Base-by-base conservation (phyloP, 495 filamentous ascomycete species). In the Penicillium desertorum region DNA sequence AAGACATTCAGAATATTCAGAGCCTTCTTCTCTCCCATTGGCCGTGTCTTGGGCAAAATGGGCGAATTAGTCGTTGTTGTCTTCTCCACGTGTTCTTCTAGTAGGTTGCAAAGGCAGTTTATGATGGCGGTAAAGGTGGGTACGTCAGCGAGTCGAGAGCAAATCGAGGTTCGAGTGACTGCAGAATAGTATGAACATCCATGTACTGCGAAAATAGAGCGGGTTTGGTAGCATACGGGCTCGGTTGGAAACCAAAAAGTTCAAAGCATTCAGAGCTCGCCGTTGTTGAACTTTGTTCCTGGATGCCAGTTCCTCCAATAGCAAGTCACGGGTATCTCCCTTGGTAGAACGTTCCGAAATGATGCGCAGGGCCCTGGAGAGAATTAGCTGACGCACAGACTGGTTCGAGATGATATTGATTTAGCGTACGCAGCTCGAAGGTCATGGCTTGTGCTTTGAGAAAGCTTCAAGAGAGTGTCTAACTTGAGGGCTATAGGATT, bases 351-450 rank as follows among this genome's bases (percentile, higher is more conserved):
- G 64, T 54, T 80, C 78, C 12, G 72, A 75, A 27, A 83, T 76
- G 1, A 83, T 81, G 14, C 76, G 78, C 39, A 79, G 58, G 29
- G 79, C 75, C 42, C 79, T 81, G 30, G 12, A 11, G 19, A 41
- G 20, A 17, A 34, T 69, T 61, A 69, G 58, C 49, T 12, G 17
- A 25, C 22, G 20, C 17, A 17, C 7, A n/a, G 23, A 16, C 49
- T 14, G 14, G 11, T 20, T 46, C 4, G 30, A 43, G 22, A 42
- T 17, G 1, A 16, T 12, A 54, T 25, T 32, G 30, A 45, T 11
- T 19, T 46, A n/a, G 53, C 79, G 51, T 79, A 82, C 79, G 79
- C 77, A 54, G 75, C 69, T 61, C 78, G 74, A 50, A 82, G 77
- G 51, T 81, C 76, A 63, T 76, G 70, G 56, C 76, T 82, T 30